Evolutionary conservation across 1,284 basidiomycete genomes (phyloP).

Genomic region (Schizopora paradoxa): DNA sequence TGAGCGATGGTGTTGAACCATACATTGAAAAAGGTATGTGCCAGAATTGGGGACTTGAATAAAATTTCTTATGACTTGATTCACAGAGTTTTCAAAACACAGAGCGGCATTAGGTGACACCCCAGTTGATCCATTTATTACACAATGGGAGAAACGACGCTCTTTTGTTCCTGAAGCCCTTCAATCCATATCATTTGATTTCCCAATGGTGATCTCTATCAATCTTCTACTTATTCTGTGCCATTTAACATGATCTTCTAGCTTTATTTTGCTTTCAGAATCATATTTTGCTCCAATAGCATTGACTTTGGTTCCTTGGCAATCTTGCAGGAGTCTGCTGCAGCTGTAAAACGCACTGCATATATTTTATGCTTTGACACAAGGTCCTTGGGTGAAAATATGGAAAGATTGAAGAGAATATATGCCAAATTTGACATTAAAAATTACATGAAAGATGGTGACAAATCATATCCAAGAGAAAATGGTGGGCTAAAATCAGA

Average conservation of each 20-base stretch:
- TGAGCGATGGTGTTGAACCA: constrained; percentile 6
- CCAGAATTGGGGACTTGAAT: background rate
- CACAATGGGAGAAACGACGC: background rate
- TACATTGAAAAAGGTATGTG: constrained; percentile 12
- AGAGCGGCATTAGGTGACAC: constrained; percentile 3
- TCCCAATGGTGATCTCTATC: background rate
- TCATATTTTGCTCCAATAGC: constrained; percentile 7
- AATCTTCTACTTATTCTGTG: background rate
- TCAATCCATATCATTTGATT: background rate
- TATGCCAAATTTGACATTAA: constrained; percentile 12
- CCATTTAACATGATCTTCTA: background rate
- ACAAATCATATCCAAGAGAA: constrained; percentile 11
- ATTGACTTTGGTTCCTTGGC: constrained; percentile 16
- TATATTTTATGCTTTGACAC: constrained; percentile 4
- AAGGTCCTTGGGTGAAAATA: constrained; percentile 5
- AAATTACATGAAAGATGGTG: constrained; percentile 17
- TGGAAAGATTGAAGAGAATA: constrained; percentile 13
- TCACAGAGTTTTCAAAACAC: constrained; percentile 5
- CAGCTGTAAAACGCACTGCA: constrained; percentile 10
- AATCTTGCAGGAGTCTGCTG: constrained; percentile 16
- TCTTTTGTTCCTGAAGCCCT: background rate
- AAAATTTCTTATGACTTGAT: background rate
- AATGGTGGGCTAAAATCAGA: background rate
- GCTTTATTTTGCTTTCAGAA: constrained; percentile 10
- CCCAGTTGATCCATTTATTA: background rate